These are phyloP conservation scores for Datisca glomerata DNA, from an alignment of 306 rosid genomes.

Conservation along the genomic window DNA sequence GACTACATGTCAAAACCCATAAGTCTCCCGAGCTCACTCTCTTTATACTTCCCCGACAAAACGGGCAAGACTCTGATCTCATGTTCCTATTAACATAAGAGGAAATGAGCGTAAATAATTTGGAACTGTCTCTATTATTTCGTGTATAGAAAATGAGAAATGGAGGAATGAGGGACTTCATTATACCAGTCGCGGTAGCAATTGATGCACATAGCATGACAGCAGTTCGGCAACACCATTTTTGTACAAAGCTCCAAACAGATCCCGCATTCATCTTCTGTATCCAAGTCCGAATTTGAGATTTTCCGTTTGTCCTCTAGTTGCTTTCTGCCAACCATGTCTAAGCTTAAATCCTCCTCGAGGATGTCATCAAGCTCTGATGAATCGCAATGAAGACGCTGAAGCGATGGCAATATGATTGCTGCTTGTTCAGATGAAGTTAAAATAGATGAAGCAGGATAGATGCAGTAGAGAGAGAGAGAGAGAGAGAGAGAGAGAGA, in stretches of 20 bases:
- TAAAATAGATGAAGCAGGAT: constrained; percentile 1
- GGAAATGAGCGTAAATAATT: constrained; percentile 3
- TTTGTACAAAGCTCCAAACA: constrained; percentile 65
- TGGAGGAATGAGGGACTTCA: background rate
- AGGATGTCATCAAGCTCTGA: constrained; percentile 19
- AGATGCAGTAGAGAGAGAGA: background rate
- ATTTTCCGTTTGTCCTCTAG: constrained; percentile 21
- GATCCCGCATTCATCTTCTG: constrained; percentile 79
- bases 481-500: no score
- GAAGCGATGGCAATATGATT: constrained; percentile 69
- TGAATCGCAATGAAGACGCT: constrained; percentile 36
- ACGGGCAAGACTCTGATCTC: constrained; percentile 75
- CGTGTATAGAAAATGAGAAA: background rate
- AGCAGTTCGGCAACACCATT: constrained; percentile 70
- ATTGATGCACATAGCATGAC: constrained; percentile 74
- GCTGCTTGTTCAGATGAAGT: constrained; percentile 38
- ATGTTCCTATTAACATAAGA: constrained; percentile 41
- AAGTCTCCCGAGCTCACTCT: constrained; percentile 56
- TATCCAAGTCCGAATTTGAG: constrained; percentile 31
- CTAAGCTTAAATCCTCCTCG: constrained; percentile 22
- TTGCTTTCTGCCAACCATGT: constrained; percentile 19
- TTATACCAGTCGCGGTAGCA: constrained; percentile 64
- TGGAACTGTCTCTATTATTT: background rate
- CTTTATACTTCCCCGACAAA: constrained; percentile 66
- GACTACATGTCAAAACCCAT: constrained; percentile 54